Conservation (phyloP, 129 eudicot genomes). For the Erigeron canadensis region DNA sequence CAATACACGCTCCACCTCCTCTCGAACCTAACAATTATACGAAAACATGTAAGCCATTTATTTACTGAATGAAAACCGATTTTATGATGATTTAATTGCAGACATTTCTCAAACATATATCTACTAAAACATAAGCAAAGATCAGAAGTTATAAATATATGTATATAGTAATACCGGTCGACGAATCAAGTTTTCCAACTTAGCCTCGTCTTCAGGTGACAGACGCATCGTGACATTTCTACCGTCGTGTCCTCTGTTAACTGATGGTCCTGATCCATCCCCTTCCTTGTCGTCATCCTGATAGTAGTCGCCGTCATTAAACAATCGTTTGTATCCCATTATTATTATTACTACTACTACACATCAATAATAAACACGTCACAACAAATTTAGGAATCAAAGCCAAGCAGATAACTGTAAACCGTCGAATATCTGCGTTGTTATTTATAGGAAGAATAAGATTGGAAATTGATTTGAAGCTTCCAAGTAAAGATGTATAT, state of each 20-base stretch:
- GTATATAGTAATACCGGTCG: conserved; percentile 40
- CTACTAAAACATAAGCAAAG: not conserved
- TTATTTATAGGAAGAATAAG: conserved; percentile 16
- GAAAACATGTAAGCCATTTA: conserved; percentile 7
- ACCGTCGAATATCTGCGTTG: conserved; percentile 18
- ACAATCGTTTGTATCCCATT: conserved; percentile 59
- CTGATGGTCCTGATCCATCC: conserved; percentile 41
- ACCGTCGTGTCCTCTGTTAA: too few species aligned
- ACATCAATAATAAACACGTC: conserved; percentile 6
- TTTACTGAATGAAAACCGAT: conserved; percentile 11
- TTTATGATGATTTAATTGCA: not conserved
- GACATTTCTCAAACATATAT: not conserved
- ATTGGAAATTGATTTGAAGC: conserved; percentile 22
- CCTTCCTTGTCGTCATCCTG: conserved; percentile 26
- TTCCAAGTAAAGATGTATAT: conserved; percentile 27
- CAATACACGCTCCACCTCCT: conserved; percentile 49
- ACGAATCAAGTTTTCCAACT: conserved; percentile 63
- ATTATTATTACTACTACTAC: conserved; percentile 13
- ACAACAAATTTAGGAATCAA: conserved; percentile 10
- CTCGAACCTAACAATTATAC: conserved; percentile 54
- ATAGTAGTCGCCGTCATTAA: conserved; percentile 26
- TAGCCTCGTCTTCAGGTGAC: conserved; percentile 39
- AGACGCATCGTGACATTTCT: conserved; percentile 35
- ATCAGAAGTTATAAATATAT: too few species aligned
- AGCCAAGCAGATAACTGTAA: conserved; percentile 23